Base-by-base conservation (phyloP, 345 rosid genomes). In the Mallotus nudiflorus region DNA sequence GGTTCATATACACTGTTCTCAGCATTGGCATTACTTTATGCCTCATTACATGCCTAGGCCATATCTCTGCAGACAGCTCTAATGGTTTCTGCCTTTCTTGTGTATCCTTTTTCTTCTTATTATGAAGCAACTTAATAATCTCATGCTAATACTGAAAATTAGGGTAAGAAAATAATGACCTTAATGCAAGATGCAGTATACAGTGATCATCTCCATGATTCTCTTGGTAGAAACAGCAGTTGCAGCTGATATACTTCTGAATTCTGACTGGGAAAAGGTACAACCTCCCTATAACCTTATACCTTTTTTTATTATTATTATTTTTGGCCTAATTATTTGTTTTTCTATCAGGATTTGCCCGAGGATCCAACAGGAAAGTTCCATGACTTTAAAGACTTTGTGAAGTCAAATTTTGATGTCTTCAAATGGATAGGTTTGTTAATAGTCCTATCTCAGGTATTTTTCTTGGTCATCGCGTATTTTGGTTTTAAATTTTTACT, bases 221-320 rank as follows among this genome's bases (percentile, higher is more conserved):
- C 66, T 87, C 20, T 72, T 83, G 60, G 16, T 80, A 50, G 89
- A 85, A 73, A 67, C 68, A 29, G 78, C 42, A 16, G 66, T 82
- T 49, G 72, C 83, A 40, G 85, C 82, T 31, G 86, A 87, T 67
- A 48, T 87, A 20, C 73, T 73, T 67, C 82, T 87, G 13, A 87
- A 87, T 51, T 80, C 87, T 37, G 81, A 82, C 18, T 83, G 91
- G 91, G 84, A 82, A 66, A 77, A 82, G 82, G 91, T 82, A 68
- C 42, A 27, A 42, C 27, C 29, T 42, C 24, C 49, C 0, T 18
- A 8, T 7, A n/a, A n/a, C n/a, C n/a, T n/a, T n/a, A n/a, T n/a
- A n/a, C n/a, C n/a, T n/a, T n/a, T n/a, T n/a, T 19, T 1, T 69
- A 40, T 46, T 19, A 31, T 42, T 1, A 9, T 53, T 25, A 18